Evolutionary conservation across 164 flowering plant genomes (phyloP), one percentile per base, ranked within the genome.

Genomic region (Platanus orientalis): DNA sequence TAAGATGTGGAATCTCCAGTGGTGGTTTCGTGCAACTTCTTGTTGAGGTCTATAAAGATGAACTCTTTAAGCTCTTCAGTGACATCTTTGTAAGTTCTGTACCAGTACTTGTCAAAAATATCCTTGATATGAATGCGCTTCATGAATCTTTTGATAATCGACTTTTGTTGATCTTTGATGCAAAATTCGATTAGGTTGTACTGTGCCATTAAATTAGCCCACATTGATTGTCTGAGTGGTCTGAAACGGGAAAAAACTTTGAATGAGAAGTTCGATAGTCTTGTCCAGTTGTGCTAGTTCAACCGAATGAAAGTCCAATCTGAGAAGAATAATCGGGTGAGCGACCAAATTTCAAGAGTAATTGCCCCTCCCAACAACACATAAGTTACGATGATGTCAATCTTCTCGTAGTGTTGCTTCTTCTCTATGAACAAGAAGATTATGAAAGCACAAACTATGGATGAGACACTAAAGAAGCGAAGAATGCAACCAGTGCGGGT

Each of bases 331-430:
- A 75, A 42, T 72, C 59, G 73, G 47, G 69, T 1, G 17, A 77
- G 6, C 26, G 83, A 66, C 17, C 66, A 61, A 2, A 64, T 3
- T 51, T 83, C 84, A 3, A 83, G 61, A 34, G 52, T 65, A 17
- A 83, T 28, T 7, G 81, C 84, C 16, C 81, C 84, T 7, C 44
- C 2, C 11, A 78, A 72, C 75, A 83, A 60, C 3, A 66, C 63
- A 55, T 76, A 80, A n/a, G 81, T 80, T 27, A 80, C 47, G 21
- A 19, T 44, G 4, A 74, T 60, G 44, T 80, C 83, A 21, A 68
- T 11, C 9, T 11, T 16, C 0, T 32, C 19, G 9, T 56, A 57
- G 0, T 17, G 10, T 2, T 39, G 36, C 56, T 71, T n/a, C n/a
- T n/a, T 78, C 20, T 63, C 26, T 0, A 11, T 19, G 34, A 24